Percentiles rank a stretch among this genome's conserved stretches.
Conservation (phyloP, 805 yeast genomes). For the Saturnispora hagleri region DNA sequence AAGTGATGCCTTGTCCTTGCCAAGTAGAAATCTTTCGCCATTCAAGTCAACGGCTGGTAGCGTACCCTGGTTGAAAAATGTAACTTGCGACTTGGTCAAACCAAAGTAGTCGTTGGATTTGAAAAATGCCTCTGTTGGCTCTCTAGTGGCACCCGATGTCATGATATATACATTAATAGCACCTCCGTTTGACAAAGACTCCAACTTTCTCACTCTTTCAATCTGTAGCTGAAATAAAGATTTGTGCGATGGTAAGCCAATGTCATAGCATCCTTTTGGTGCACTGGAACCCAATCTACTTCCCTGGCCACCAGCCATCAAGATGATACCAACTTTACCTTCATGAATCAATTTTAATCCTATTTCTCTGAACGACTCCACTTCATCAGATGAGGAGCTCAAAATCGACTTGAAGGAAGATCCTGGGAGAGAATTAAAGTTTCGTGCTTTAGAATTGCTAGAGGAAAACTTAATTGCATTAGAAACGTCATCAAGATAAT, state of each 20-base stretch:
- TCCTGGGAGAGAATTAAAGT: constrained; percentile 43
- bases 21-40: constrained; percentile 56
- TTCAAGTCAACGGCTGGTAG: constrained; percentile 75
- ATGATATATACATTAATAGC: constrained; percentile 78
- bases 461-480: constrained; percentile 36
- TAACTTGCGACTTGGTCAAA: constrained; percentile 45
- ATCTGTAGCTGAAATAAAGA: constrained; percentile 90
- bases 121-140: constrained; percentile 66
- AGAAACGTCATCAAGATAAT: constrained; percentile 32
- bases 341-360: constrained; percentile 64
- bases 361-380: constrained; percentile 23
- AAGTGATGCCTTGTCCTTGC: constrained; percentile 45
- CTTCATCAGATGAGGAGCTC: constrained; percentile 23
- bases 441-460: constrained; percentile 15
- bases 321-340: constrained; percentile 76
- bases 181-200: constrained; percentile 38
- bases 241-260: constrained; percentile 75
- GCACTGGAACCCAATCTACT: constrained; percentile 81
- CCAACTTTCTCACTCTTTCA: constrained; percentile 64
- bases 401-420: constrained; percentile 44
- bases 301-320: constrained; percentile 99
- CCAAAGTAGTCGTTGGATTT: constrained; percentile 60
- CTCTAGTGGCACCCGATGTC: constrained; percentile 87
- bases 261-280: constrained; percentile 93
- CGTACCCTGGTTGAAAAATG: constrained; percentile 90